These are phyloP conservation scores for Diaporthe helianthi DNA, from an alignment of 2,329 filamentous ascomycete genomes.

Conservation along the genomic window DNA sequence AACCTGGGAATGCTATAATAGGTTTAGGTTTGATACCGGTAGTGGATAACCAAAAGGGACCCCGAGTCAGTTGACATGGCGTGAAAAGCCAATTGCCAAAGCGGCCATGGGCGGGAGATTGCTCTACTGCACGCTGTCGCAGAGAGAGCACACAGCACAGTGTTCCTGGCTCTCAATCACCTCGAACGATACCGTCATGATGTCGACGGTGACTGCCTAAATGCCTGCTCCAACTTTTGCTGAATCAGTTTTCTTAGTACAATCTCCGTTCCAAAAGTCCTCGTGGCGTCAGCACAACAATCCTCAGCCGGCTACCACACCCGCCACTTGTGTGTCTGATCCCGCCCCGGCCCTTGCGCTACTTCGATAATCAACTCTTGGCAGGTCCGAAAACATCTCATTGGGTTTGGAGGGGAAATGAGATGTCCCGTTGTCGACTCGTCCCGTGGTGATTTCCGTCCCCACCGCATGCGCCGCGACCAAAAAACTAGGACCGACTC, in stretches of 20 bases:
- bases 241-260: too few relatives aligned
- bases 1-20: neutral
- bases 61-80: slow-evolving; percentile 14
- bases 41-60: neutral
- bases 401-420: slow-evolving; percentile 14
- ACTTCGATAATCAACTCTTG: slow-evolving; percentile 9
- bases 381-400: slow-evolving; percentile 11
- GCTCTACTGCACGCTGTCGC: neutral
- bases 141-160: neutral
- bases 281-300: neutral
- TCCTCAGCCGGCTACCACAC: neutral
- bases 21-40: too few relatives aligned
- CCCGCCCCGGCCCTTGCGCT: slow-evolving; percentile 9
- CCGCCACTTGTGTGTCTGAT: slow-evolving; percentile 5
- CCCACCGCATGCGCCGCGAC: neutral
- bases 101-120: slow-evolving; percentile 4
- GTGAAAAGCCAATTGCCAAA: slow-evolving; percentile 13
- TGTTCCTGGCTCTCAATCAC: neutral
- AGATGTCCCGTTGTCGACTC: slow-evolving; percentile 6
- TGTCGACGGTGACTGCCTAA: neutral
- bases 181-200: neutral
- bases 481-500: slow-evolving; percentile 14
- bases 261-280: neutral
- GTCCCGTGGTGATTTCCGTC: slow-evolving; percentile 13
- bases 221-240: neutral